phyloP scores from a whole-genome alignment of 768 basidiomycete genomes.

The Phaeotremella fagi region DNA sequence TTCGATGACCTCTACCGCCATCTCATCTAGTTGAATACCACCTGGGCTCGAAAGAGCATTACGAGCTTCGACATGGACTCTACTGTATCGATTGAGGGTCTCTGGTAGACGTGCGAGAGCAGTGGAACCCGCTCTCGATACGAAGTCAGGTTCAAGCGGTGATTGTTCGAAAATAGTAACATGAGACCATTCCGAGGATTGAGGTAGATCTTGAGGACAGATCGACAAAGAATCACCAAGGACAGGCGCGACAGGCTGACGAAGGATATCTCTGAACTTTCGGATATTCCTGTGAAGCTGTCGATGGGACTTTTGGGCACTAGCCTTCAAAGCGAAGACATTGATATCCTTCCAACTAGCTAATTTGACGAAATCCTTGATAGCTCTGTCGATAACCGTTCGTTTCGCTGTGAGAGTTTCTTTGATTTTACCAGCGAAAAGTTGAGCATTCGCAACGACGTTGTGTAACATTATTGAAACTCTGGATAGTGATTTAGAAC shows the following conservation, averaged over 20 bases:
- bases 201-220: conserved; percentile 19
- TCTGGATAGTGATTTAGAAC: conserved; percentile 51
- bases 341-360: conserved; percentile 99
- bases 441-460: conserved; percentile 60
- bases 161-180: not conserved
- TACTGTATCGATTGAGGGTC: conserved; percentile 49
- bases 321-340: conserved; percentile 84
- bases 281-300: conserved; percentile 84
- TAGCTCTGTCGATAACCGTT: conserved; percentile 66
- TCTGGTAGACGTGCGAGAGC: conserved; percentile 49
- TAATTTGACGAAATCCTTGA: conserved; percentile 79
- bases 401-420: conserved; percentile 59
- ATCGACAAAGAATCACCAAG: conserved; percentile 21
- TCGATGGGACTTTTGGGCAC: conserved; percentile 82
- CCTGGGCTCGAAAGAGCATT: conserved; percentile 45
- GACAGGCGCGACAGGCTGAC: conserved; percentile 56
- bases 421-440: conserved; percentile 56
- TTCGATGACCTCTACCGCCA: conserved; percentile 57
- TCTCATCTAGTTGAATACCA: conserved; percentile 54
- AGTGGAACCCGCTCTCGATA: conserved; percentile 1
- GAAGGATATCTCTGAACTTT: conserved; percentile 85
- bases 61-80: conserved; percentile 58
- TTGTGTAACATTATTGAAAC: conserved; percentile 61
- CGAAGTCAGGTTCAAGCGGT: not conserved
- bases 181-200: not conserved